A percentile compares a stretch with the other conserved stretches of the same genome.
phyloP scores from a whole-genome alignment of 75 land plant species.

The Cunninghamia lanceolata region DNA sequence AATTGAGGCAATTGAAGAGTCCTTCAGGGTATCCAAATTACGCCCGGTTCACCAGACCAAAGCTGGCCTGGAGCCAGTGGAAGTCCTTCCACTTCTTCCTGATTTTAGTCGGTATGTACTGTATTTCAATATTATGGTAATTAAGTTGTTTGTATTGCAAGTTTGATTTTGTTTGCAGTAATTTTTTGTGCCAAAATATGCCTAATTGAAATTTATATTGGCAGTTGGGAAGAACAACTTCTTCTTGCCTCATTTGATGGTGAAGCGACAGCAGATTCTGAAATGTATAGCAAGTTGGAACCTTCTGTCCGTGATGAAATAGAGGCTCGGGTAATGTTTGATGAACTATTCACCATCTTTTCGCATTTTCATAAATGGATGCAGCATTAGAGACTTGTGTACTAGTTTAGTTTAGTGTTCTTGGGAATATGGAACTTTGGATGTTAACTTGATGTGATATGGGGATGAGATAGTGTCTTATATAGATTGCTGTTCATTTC shows the following conservation, averaged over 20 bases:
- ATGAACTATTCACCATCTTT: neutral
- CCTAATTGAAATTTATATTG: neutral
- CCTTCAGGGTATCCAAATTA: slow-evolving; percentile 74
- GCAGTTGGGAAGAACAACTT: slow-evolving; percentile 76
- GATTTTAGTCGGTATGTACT: slow-evolving; percentile 73
- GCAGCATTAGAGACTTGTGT: neutral
- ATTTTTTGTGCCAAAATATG: neutral
- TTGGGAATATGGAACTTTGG: neutral
- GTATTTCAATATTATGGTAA: neutral
- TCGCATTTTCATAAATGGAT: neutral
- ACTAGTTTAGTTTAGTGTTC: neutral
- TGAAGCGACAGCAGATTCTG: slow-evolving; percentile 89
- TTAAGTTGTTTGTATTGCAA: neutral
- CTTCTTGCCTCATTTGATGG: slow-evolving; percentile 77
- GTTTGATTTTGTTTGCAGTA: neutral
- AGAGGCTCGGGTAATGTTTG: slow-evolving; percentile 62
- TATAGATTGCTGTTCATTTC: neutral
- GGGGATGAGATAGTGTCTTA: neutral
- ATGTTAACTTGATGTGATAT: neutral
- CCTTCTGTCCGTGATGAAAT: slow-evolving; percentile 59
- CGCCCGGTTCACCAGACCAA: slow-evolving; percentile 85
- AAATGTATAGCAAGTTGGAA: slow-evolving; percentile 62
- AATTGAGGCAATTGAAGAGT: slow-evolving; percentile 86
- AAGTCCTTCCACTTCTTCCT: slow-evolving; percentile 81
- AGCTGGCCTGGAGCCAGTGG: slow-evolving; percentile 58